A percentile compares a stretch with the other conserved stretches of the same genome.
phyloP scores from a whole-genome alignment of 805 yeast genomes.

The Kodamaea hsintzibuensis region DNA sequence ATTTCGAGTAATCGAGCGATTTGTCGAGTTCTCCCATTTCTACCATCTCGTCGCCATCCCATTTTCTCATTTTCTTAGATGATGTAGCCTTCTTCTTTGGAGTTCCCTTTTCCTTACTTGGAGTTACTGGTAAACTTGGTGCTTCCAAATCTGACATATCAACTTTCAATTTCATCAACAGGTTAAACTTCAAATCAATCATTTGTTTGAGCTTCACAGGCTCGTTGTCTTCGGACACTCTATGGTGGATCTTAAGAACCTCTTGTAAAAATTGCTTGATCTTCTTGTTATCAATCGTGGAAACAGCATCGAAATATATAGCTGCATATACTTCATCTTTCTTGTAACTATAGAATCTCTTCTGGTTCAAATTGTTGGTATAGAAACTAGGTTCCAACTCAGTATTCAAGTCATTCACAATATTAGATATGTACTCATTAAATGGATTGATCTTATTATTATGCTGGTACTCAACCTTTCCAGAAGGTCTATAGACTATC shows the following conservation, averaged over 20 bases:
- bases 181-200: constrained; percentile 40
- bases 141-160: not conserved
- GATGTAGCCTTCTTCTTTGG: constrained; percentile 13
- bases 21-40: constrained; percentile 23
- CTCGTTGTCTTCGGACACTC: constrained; percentile 19
- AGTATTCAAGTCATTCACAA: constrained; percentile 36
- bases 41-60: constrained; percentile 42
- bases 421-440: constrained; percentile 36
- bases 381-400: constrained; percentile 35
- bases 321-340: constrained; percentile 33
- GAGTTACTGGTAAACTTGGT: constrained; percentile 3
- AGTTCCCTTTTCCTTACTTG: not conserved
- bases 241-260: constrained; percentile 33
- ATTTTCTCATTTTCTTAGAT: constrained; percentile 42
- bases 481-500: constrained; percentile 37
- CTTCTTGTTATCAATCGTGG: constrained; percentile 41
- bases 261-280: constrained; percentile 32
- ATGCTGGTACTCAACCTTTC: constrained; percentile 36
- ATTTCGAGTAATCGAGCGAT: constrained; percentile 36
- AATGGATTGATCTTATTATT: constrained; percentile 39
- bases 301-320: constrained; percentile 39
- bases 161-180: constrained; percentile 32
- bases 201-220: constrained; percentile 30
- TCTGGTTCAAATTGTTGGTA: constrained; percentile 32
- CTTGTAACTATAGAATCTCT: constrained; percentile 35